Evolutionary conservation across 768 basidiomycete species (phyloP).

Genomic region (Psilocybe tampanensis): DNA sequence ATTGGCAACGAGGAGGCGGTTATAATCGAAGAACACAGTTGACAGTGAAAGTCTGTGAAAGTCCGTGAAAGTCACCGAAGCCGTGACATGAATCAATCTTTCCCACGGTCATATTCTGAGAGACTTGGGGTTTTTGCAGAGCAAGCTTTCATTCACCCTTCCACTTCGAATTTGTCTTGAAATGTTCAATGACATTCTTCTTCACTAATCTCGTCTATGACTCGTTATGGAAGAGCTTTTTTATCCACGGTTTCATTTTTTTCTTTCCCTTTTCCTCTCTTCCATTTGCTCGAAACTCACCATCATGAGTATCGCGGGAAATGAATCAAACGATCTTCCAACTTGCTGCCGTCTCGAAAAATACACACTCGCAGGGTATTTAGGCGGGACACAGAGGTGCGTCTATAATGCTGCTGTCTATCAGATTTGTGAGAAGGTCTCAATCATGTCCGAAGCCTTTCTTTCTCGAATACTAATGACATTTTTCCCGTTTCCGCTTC

Average conservation of each 20-base stretch:
- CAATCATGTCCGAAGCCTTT: background rate
- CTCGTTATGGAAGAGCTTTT: background rate
- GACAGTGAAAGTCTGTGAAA: no score
- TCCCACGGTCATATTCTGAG: constrained; percentile 20
- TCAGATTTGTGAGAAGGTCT: background rate
- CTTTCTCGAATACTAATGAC: background rate
- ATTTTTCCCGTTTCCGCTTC: constrained; percentile 1
- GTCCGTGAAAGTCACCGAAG: constrained; percentile 9
- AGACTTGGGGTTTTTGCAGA: background rate
- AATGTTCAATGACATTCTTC: constrained; percentile 5
- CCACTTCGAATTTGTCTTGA: constrained; percentile 4
- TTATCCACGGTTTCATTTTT: background rate
- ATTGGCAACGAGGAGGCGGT: constrained; percentile 4
- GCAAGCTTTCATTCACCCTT: constrained; percentile 12
- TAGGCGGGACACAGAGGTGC: background rate
- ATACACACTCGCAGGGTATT: background rate
- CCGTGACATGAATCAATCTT: constrained; percentile 7
- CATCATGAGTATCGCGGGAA: background rate
- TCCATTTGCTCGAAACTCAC: background rate
- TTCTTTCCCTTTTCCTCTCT: background rate
- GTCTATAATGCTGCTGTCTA: background rate
- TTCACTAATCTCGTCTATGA: background rate
- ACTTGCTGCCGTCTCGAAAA: background rate
- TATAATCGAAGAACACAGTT: background rate
- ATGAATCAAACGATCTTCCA: background rate